Conservation (phyloP, 1,139 yeast species). For the Taiozyma onychis region DNA sequence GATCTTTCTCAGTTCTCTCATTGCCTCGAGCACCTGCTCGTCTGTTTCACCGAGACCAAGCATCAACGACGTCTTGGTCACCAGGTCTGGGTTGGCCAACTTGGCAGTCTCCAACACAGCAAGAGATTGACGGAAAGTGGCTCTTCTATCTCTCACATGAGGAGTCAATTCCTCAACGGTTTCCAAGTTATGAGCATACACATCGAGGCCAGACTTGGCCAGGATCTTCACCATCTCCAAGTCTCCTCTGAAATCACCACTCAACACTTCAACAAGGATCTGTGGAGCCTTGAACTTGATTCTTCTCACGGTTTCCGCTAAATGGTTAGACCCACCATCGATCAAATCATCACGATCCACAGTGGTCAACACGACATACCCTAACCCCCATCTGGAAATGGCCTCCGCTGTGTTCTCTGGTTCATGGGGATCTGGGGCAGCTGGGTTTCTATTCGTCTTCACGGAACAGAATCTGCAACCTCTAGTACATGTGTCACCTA, state of each 20-base stretch:
- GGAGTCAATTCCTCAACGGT: slow-evolving; percentile 96
- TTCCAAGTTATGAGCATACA: slow-evolving; percentile 94
- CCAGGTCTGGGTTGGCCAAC: slow-evolving; percentile 60
- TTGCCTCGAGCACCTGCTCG: slow-evolving; percentile 73
- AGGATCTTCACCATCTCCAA: slow-evolving; percentile 71
- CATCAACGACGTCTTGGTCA: slow-evolving; percentile 95
- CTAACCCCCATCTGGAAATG: slow-evolving; percentile 96
- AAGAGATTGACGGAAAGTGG: slow-evolving; percentile 87
- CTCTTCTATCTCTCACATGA: slow-evolving; percentile 92
- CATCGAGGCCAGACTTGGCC: slow-evolving; percentile 87
- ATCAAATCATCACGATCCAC: slow-evolving; percentile 94
- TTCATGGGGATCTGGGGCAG: slow-evolving; percentile 89
- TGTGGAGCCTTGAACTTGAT: slow-evolving; percentile 89
- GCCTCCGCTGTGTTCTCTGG: slow-evolving; percentile 99
- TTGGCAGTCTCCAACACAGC: slow-evolving; percentile 78
- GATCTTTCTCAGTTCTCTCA: slow-evolving; percentile 67
- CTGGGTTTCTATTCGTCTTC: slow-evolving; percentile 84
- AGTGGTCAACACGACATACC: slow-evolving; percentile 94
- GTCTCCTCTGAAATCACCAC: slow-evolving; percentile 95
- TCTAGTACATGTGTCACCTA: slow-evolving; percentile 98
- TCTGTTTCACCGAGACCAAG: slow-evolving; percentile 96
- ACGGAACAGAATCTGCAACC: slow-evolving; percentile 98
- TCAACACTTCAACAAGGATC: slow-evolving; percentile 84
- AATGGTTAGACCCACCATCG: slow-evolving; percentile 93
- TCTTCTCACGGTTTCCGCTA: slow-evolving; percentile 78